Conservation (phyloP, 352 stramenopile species). For the Globisporangium cystogenes region DNA sequence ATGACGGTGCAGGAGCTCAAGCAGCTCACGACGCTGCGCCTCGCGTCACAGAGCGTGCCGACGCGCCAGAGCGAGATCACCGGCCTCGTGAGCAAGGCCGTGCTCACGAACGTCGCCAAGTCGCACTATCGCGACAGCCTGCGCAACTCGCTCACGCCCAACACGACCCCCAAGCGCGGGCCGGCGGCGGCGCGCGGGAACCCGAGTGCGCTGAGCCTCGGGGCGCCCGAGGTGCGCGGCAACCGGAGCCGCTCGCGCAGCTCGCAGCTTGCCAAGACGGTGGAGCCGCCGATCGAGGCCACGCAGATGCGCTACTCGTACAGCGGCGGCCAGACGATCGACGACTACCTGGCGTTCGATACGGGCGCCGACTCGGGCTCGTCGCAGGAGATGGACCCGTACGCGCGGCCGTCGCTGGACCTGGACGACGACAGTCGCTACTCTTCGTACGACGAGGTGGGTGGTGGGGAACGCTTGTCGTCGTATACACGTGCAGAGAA, state of each 20-base stretch:
- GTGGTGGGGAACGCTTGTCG: not conserved
- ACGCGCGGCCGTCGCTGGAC: constrained; percentile 24
- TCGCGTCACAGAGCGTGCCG: constrained; percentile 65
- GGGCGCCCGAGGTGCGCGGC: constrained; percentile 27
- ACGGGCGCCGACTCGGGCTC: constrained; percentile 37
- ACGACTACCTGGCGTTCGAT: constrained; percentile 49
- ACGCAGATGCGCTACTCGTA: constrained; percentile 63
- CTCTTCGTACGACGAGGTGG: constrained; percentile 26
- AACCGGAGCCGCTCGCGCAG: constrained; percentile 50
- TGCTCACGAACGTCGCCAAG: constrained; percentile 71
- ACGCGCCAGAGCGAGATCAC: constrained; percentile 61
- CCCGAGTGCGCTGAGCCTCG: constrained; percentile 19
- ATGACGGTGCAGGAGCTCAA: constrained; percentile 87
- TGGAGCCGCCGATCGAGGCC: constrained; percentile 22
- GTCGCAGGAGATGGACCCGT: constrained; percentile 44
- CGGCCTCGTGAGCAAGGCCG: constrained; percentile 65
- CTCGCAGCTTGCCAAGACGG: constrained; percentile 32
- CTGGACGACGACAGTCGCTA: constrained; percentile 28
- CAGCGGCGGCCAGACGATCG: constrained; percentile 41
- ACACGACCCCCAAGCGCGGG: constrained; percentile 38
- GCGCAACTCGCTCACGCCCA: constrained; percentile 48
- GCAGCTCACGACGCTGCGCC: constrained; percentile 72
- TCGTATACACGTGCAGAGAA: not conserved
- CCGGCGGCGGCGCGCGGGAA: constrained; percentile 7
- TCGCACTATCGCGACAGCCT: constrained; percentile 73